phyloP scores from a whole-genome alignment of 2,329 filamentous ascomycete species.

The Hypoxylon sp. region DNA sequence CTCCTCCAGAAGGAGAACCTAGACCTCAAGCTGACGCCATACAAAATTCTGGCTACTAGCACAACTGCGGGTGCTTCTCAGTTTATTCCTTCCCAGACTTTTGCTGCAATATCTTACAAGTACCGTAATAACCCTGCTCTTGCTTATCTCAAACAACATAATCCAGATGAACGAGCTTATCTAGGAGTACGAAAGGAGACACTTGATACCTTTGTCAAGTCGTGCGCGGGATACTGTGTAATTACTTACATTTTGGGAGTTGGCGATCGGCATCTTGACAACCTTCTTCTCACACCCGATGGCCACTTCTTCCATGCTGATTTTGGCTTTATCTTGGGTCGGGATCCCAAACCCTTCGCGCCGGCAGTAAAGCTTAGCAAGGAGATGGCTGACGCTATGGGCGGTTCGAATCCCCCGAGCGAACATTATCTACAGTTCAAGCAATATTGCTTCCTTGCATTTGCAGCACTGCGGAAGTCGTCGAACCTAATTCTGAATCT shows the following conservation, averaged over 20 bases:
- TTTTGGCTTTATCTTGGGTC: constrained; percentile 97
- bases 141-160: constrained; percentile 88
- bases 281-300: constrained; percentile 89
- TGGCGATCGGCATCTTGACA: constrained; percentile 95
- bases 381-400: constrained; percentile 99
- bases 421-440: constrained; percentile 91
- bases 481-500: constrained; percentile 93
- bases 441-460: constrained; percentile 95
- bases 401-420: constrained; percentile 76
- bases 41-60: constrained; percentile 95
- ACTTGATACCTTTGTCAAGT: constrained; percentile 95
- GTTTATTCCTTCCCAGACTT: constrained; percentile 88
- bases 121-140: constrained; percentile 82
- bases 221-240: constrained; percentile 97
- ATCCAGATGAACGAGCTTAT: constrained; percentile 85
- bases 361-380: constrained; percentile 97
- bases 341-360: constrained; percentile 97
- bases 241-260: constrained; percentile 98
- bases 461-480: constrained; percentile 89
- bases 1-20: constrained; percentile 95
- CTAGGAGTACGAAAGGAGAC: constrained; percentile 91
- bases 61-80: constrained; percentile 91
- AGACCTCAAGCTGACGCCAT: constrained; percentile 93
- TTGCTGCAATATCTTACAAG: constrained; percentile 86
- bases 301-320: constrained; percentile 98